These are phyloP conservation scores for Grifola frondosa DNA, from an alignment of 1,284 basidiomycete species.

Conservation along the genomic window DNA sequence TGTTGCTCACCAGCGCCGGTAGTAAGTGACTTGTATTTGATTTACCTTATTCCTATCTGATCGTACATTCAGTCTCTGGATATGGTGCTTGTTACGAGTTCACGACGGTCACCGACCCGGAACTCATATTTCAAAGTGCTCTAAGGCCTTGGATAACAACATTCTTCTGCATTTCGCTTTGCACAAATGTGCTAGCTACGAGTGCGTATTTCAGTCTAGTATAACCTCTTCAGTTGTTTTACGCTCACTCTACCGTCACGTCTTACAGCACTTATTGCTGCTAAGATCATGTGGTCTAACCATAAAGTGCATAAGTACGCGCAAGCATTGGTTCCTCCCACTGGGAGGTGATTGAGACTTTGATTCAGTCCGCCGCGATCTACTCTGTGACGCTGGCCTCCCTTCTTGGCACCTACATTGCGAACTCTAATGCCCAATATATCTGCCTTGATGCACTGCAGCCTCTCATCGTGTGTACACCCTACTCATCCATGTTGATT, in stretches of 20 bases:
- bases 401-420: constrained; percentile 13
- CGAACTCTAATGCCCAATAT: constrained; percentile 15
- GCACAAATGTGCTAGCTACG: constrained; percentile 14
- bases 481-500: background rate
- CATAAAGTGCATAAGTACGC: constrained; percentile 4
- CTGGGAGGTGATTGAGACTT: constrained; percentile 14
- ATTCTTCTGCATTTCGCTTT: constrained; percentile 13
- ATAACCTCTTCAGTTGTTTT: background rate
- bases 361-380: constrained; percentile 18
- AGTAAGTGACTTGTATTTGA: constrained; percentile 1
- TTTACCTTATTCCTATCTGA: background rate
- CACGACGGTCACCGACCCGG: constrained; percentile 3
- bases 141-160: constrained; percentile 13
- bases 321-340: background rate
- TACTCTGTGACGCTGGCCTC: constrained; percentile 15
- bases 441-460: constrained; percentile 13
- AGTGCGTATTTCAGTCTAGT: background rate
- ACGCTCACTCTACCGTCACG: background rate
- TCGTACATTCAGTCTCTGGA: constrained; percentile 2
- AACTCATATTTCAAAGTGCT: constrained; percentile 8
- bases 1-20: constrained; percentile 15
- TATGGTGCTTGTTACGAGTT: constrained; percentile 8
- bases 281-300: constrained; percentile 11
- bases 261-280: constrained; percentile 10
- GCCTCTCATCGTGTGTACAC: constrained; percentile 15